Percentiles rank a stretch among this genome's conserved stretches.
These are phyloP conservation scores for Colletotrichum agaves DNA, from an alignment of 2,329 filamentous ascomycete genomes.

Conservation along the genomic window DNA sequence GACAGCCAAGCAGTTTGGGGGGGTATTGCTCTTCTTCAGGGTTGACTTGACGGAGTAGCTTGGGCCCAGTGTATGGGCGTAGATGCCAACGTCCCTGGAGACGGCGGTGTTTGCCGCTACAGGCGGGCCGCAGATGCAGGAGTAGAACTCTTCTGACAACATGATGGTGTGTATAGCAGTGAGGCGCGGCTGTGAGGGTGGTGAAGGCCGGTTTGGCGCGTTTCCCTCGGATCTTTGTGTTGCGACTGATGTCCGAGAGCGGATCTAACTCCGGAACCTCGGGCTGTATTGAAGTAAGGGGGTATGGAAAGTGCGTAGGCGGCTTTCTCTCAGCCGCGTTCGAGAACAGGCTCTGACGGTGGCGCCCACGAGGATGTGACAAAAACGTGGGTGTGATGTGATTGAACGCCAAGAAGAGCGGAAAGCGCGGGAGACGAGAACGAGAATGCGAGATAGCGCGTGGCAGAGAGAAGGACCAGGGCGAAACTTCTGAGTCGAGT, in stretches of 20 bases:
- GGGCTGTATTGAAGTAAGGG: constrained; percentile 13
- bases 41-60: constrained; percentile 77
- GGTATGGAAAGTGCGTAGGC: not conserved
- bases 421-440: not conserved
- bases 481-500: not conserved
- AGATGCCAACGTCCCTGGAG: constrained; percentile 86
- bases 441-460: not conserved
- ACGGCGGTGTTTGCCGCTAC: constrained; percentile 71
- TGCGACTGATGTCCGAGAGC: constrained; percentile 17
- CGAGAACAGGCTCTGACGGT: constrained; percentile 1
- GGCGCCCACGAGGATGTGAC: constrained; percentile 5
- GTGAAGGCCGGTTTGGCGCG: constrained; percentile 3
- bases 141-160: constrained; percentile 70
- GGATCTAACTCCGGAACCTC: constrained; percentile 13
- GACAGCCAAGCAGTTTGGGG: constrained; percentile 81
- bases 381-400: constrained; percentile 6
- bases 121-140: constrained; percentile 66
- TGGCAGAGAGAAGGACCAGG: not conserved
- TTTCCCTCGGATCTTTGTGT: constrained; percentile 9
- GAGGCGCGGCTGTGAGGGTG: constrained; percentile 1
- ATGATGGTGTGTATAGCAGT: constrained; percentile 48
- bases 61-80: constrained; percentile 84
- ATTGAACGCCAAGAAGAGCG: constrained; percentile 15
- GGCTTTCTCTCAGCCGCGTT: constrained; percentile 16
- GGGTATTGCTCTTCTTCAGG: constrained; percentile 93